phyloP scores from a whole-genome alignment of 805 yeast genomes.

The Wickerhamiella qilinensis region DNA sequence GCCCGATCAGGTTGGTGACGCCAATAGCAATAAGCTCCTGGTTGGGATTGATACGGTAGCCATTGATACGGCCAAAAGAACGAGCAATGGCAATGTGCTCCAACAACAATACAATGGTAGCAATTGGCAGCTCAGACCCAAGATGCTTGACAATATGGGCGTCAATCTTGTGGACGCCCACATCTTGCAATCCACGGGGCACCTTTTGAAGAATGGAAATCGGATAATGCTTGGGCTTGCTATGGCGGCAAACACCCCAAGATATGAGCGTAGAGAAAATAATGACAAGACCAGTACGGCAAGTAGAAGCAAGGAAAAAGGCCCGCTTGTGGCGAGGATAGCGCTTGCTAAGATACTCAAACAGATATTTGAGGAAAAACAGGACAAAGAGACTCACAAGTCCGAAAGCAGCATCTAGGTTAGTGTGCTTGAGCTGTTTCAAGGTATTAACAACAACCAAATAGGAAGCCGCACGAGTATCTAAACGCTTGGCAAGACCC shows the following conservation, averaged over 20 bases:
- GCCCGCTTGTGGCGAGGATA: conserved; percentile 39
- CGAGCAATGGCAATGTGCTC: conserved; percentile 91
- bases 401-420: conserved; percentile 80
- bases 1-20: conserved; percentile 75
- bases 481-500: conserved; percentile 51
- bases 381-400: conserved; percentile 56
- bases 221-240: conserved; percentile 27
- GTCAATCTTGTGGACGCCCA: conserved; percentile 57
- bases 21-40: conserved; percentile 93
- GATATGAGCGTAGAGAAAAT: conserved; percentile 70
- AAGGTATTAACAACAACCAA: conserved; percentile 52
- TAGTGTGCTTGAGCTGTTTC: conserved; percentile 52
- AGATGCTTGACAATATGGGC: conserved; percentile 39
- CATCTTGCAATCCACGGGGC: conserved; percentile 67
- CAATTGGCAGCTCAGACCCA: conserved; percentile 72
- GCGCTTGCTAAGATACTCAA: conserved; percentile 44
- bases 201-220: conserved; percentile 58
- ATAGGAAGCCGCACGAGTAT: conserved; percentile 60
- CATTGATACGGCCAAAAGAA: conserved; percentile 84
- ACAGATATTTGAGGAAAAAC: conserved; percentile 51
- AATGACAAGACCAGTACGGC: conserved; percentile 70
- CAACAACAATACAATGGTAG: conserved; percentile 62
- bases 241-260: conserved; percentile 53
- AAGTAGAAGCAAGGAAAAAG: conserved; percentile 57
- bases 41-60: conserved; percentile 79